These are phyloP conservation scores for Spathaspora gorwiae DNA, from an alignment of 805 yeast species.

Conservation along the genomic window DNA sequence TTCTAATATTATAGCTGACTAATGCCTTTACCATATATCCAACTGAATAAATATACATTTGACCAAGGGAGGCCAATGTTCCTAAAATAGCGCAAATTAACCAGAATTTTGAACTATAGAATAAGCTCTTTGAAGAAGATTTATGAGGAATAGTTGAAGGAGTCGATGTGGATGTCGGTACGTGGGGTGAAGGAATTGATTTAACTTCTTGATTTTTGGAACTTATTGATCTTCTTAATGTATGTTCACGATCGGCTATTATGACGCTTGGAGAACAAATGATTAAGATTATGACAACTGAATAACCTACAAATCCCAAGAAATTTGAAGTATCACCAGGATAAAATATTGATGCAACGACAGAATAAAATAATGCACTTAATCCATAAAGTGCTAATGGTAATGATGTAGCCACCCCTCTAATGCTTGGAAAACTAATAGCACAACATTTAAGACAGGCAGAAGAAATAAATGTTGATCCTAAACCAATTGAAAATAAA, in stretches of 20 bases:
- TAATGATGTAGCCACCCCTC: constrained; percentile 73
- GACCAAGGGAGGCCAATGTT: constrained; percentile 39
- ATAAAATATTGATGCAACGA: constrained; percentile 46
- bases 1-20: constrained; percentile 1
- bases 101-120: constrained; percentile 31
- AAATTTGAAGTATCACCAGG: constrained; percentile 58
- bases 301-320: constrained; percentile 41
- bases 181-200: neutral
- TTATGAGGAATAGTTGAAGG: neutral
- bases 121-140: constrained; percentile 8
- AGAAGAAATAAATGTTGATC: constrained; percentile 62
- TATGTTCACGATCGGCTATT: constrained; percentile 33
- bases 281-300: constrained; percentile 37
- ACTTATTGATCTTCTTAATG: constrained; percentile 2
- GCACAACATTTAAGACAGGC: constrained; percentile 74
- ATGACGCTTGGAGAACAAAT: constrained; percentile 47
- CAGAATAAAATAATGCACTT: constrained; percentile 65
- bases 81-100: constrained; percentile 35
- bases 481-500: constrained; percentile 57
- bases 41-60: constrained; percentile 44
- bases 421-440: constrained; percentile 55
- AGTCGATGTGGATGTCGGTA: constrained; percentile 1
- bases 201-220: neutral
- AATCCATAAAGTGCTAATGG: constrained; percentile 74
- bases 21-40: constrained; percentile 38